These are phyloP conservation scores for Phanerochaete sordida DNA, from an alignment of 768 basidiomycete genomes.

Conservation along the genomic window DNA sequence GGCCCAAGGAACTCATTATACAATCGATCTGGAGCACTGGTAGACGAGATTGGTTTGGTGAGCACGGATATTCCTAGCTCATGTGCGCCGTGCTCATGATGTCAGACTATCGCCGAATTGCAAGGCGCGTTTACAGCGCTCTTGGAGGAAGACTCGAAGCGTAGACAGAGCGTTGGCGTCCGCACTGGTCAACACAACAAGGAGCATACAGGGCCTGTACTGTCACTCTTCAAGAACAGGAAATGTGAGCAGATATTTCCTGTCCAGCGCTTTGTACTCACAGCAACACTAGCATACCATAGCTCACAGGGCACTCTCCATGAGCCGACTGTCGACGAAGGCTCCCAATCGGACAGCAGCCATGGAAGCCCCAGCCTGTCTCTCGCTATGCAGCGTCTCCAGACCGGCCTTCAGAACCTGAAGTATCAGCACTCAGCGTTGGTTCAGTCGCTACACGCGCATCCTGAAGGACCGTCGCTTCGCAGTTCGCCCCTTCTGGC, in stretches of 20 bases:
- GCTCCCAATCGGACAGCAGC: constrained; percentile 15
- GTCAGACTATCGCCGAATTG: constrained; percentile 55
- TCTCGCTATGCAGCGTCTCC: constrained; percentile 39
- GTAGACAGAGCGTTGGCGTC: constrained; percentile 28
- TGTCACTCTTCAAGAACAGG: constrained; percentile 63
- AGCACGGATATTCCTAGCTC: constrained; percentile 20
- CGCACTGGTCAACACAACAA: constrained; percentile 27
- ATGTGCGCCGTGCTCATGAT: not conserved
- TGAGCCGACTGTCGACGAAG: constrained; percentile 12
- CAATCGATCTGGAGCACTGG: constrained; percentile 46
- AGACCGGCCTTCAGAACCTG: constrained; percentile 46
- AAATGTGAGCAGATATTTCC: constrained; percentile 18
- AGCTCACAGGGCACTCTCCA: constrained; percentile 4
- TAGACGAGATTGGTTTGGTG: constrained; percentile 69
- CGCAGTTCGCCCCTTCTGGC: constrained; percentile 36
- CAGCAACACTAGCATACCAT: not conserved
- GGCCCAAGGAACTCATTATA: constrained; percentile 42
- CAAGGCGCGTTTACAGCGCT: constrained; percentile 50
- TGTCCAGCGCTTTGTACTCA: not conserved
- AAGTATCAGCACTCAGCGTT: constrained; percentile 59
- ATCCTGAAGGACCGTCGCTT: constrained; percentile 23
- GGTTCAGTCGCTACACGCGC: constrained; percentile 23
- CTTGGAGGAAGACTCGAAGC: constrained; percentile 34
- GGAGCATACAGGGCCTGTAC: constrained; percentile 35
- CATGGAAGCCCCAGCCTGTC: constrained; percentile 8